Evolutionary conservation across 1,284 basidiomycete genomes (phyloP).

Genomic region (Ceratobasidium sp.): DNA sequence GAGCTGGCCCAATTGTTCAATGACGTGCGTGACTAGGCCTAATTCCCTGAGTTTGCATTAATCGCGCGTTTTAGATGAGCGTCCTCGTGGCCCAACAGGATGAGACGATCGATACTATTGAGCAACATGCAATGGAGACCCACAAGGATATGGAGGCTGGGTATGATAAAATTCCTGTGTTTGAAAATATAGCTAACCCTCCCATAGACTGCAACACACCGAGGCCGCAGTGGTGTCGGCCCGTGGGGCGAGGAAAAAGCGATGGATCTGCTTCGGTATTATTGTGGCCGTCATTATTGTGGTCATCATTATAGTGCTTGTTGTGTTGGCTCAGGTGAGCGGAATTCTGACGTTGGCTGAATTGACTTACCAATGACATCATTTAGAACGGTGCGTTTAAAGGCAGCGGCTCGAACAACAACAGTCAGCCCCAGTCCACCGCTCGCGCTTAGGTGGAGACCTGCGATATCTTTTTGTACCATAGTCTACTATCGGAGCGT

Average conservation of each 20-base stretch:
- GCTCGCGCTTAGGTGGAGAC: background rate
- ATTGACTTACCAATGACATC: slow-evolving; percentile 45
- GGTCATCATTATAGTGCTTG: slow-evolving; percentile 65
- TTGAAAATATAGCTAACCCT: background rate
- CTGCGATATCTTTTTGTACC: slow-evolving; percentile 7
- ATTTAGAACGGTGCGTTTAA: slow-evolving; percentile 49
- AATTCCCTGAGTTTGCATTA: background rate
- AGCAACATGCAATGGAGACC: slow-evolving; percentile 54
- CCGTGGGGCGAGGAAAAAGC: slow-evolving; percentile 59
- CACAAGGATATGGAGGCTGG: slow-evolving; percentile 56
- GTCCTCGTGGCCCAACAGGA: slow-evolving; percentile 62
- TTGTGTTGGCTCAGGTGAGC: slow-evolving; percentile 55
- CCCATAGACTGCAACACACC: slow-evolving; percentile 52
- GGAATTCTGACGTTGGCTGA: background rate
- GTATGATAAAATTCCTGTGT: slow-evolving; percentile 48
- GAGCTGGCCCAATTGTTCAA: slow-evolving; percentile 66
- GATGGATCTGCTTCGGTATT: slow-evolving; percentile 55
- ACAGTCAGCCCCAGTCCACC: background rate
- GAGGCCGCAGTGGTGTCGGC: slow-evolving; percentile 60
- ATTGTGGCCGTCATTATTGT: slow-evolving; percentile 60
- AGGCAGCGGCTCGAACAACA: background rate
- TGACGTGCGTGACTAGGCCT: slow-evolving; percentile 51
- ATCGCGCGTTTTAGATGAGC: slow-evolving; percentile 51
- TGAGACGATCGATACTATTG: slow-evolving; percentile 56
- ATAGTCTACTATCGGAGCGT: slow-evolving; percentile 13